phyloP scores from a whole-genome alignment of 768 basidiomycete species.

The Suillus plorans region DNA sequence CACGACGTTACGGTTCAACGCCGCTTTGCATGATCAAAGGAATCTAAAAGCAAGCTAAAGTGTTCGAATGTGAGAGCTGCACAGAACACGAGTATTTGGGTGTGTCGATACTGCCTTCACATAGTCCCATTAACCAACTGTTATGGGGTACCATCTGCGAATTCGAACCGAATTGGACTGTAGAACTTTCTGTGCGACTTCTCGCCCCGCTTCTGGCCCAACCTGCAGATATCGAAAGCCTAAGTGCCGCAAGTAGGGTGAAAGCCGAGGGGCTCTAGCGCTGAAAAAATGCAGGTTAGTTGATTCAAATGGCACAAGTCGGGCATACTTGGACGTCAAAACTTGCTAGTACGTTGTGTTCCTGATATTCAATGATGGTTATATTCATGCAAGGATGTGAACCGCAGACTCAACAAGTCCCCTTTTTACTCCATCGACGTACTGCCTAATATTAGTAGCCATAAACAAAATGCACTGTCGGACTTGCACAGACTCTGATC shows the following conservation, averaged over 20 bases:
- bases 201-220: neutral
- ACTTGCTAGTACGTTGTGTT: no score
- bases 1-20: neutral
- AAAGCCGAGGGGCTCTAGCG: neutral
- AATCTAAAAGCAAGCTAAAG: neutral
- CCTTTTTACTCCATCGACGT: neutral
- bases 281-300: neutral
- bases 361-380: neutral
- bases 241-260: neutral
- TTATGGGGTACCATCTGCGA: neutral
- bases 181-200: neutral
- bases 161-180: neutral
- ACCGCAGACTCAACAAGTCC: neutral
- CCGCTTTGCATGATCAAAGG: neutral
- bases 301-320: no score
- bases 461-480: neutral
- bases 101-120: neutral
- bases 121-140: neutral
- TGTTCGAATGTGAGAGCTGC: neutral
- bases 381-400: neutral
- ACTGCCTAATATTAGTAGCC: neutral
- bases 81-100: neutral
- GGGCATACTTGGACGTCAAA: no score
- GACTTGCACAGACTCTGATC: neutral
- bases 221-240: neutral